Evolutionary conservation across 2,329 filamentous ascomycete genomes (phyloP).

Genomic region (Colletotrichum sidae): DNA sequence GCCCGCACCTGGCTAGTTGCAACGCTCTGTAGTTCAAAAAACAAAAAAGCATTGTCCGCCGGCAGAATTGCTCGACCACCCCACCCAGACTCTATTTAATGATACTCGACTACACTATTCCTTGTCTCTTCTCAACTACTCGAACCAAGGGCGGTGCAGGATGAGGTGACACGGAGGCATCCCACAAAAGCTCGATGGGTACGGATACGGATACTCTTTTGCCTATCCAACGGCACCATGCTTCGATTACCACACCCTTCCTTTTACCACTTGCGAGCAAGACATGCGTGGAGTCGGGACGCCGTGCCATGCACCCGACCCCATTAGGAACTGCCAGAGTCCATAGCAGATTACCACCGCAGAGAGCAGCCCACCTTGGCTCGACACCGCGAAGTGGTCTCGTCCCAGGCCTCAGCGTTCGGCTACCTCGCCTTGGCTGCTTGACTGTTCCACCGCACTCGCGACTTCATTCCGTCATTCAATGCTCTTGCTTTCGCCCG

Average conservation of each 20-base stretch:
- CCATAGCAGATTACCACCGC: constrained; percentile 31
- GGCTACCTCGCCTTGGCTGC: constrained; percentile 31
- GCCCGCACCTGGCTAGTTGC: constrained; percentile 12
- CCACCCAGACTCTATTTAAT: not conserved
- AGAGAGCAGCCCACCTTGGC: constrained; percentile 29
- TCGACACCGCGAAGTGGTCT: constrained; percentile 18
- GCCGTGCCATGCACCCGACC: constrained; percentile 31
- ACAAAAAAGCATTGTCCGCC: too few relatives aligned
- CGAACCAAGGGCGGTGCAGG: too few relatives aligned
- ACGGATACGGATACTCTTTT: constrained; percentile 13
- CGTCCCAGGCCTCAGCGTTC: not conserved
- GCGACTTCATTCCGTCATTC: constrained; percentile 33
- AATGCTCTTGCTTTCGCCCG: constrained; percentile 21
- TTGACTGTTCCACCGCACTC: constrained; percentile 26
- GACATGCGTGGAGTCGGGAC: constrained; percentile 16
- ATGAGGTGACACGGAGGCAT: constrained; percentile 15
- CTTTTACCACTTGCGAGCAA: constrained; percentile 25
- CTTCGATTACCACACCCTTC: constrained; percentile 16
- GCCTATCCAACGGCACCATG: constrained; percentile 18
- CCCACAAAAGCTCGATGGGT: constrained; percentile 3
- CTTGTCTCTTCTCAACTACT: too few relatives aligned
- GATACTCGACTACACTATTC: constrained; percentile 2
- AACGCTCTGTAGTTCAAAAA: not conserved
- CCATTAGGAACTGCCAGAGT: constrained; percentile 33
- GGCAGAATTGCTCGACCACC: too few relatives aligned